Conservation (phyloP, 2,329 filamentous ascomycete species). For the Aspergillus terreus region DNA sequence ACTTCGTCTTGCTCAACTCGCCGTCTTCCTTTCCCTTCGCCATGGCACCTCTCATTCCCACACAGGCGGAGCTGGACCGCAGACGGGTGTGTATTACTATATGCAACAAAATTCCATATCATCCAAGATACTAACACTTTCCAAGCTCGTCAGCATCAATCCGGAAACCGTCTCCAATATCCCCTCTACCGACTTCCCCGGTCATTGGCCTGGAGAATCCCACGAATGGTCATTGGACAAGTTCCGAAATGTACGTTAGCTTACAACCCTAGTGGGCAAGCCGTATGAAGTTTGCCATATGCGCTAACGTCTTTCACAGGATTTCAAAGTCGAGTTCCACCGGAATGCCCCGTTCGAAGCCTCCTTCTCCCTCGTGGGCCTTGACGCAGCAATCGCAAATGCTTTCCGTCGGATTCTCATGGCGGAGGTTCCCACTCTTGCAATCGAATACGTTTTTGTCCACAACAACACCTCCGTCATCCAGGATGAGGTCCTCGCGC, state of each 20-base stretch:
- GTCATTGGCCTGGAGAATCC: slow-evolving; percentile 85
- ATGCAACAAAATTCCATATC: neutral
- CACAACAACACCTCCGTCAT: slow-evolving; percentile 97
- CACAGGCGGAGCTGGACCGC: slow-evolving; percentile 41
- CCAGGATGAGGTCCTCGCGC: slow-evolving; percentile 92
- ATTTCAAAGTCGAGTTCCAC: slow-evolving; percentile 76
- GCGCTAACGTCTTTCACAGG: slow-evolving; percentile 42
- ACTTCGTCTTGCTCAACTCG: slow-evolving; percentile 18
- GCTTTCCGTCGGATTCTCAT: slow-evolving; percentile 96
- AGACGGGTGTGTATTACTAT: slow-evolving; percentile 34
- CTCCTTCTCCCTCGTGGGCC: slow-evolving; percentile 84
- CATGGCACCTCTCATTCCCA: slow-evolving; percentile 43
- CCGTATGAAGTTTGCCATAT: neutral
- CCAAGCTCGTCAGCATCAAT: slow-evolving; percentile 78
- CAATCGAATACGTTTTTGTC: slow-evolving; percentile 90
- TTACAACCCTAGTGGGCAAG: neutral
- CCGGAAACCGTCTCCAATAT: slow-evolving; percentile 87
- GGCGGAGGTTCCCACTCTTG: slow-evolving; percentile 87
- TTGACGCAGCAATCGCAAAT: slow-evolving; percentile 92
- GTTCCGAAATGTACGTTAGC: slow-evolving; percentile 57
- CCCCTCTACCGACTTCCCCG: slow-evolving; percentile 85
- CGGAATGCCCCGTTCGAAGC: slow-evolving; percentile 72
- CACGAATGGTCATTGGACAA: slow-evolving; percentile 71
- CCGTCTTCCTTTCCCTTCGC: slow-evolving; percentile 26
- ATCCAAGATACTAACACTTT: slow-evolving; percentile 16